Conservation (phyloP, 768 basidiomycete species). For the Trametes coccinea region DNA sequence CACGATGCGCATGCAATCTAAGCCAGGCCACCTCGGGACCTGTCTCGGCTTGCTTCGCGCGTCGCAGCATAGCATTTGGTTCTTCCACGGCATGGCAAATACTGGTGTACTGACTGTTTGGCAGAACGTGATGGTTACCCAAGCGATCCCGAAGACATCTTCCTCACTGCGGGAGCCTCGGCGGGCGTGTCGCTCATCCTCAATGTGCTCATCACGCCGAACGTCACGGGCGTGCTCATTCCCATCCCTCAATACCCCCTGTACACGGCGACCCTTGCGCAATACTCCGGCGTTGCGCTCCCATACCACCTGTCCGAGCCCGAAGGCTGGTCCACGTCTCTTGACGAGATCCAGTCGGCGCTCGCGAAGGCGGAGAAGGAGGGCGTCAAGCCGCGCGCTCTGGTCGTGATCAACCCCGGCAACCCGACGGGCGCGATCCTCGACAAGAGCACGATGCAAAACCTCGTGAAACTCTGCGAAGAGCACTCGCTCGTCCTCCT, state of each 20-base stretch:
- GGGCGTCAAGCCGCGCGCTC: constrained; percentile 69
- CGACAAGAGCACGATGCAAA: constrained; percentile 64
- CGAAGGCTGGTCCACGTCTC: constrained; percentile 80
- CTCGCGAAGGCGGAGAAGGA: constrained; percentile 64
- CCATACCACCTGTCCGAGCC: constrained; percentile 90
- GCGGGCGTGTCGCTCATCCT: constrained; percentile 89
- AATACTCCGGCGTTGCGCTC: constrained; percentile 74
- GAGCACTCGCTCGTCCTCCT: constrained; percentile 83
- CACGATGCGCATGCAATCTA: no score
- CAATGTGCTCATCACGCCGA: constrained; percentile 71
- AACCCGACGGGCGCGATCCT: constrained; percentile 95
- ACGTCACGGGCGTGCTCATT: constrained; percentile 79
- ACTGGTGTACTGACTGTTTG: neutral
- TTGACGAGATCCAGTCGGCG: constrained; percentile 62
- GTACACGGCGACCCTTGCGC: constrained; percentile 93
- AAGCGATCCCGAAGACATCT: constrained; percentile 81
- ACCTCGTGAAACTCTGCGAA: constrained; percentile 83
- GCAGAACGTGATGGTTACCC: constrained; percentile 90
- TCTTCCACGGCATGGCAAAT: no score
- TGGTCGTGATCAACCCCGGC: constrained; percentile 98
- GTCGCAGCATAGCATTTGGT: no score
- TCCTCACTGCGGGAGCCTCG: constrained; percentile 93
- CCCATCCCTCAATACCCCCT: constrained; percentile 98
- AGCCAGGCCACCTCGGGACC: no score
- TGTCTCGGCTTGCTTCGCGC: no score